Conservation (phyloP, 768 basidiomycete species). For the Kwoniella heveanensis region DNA sequence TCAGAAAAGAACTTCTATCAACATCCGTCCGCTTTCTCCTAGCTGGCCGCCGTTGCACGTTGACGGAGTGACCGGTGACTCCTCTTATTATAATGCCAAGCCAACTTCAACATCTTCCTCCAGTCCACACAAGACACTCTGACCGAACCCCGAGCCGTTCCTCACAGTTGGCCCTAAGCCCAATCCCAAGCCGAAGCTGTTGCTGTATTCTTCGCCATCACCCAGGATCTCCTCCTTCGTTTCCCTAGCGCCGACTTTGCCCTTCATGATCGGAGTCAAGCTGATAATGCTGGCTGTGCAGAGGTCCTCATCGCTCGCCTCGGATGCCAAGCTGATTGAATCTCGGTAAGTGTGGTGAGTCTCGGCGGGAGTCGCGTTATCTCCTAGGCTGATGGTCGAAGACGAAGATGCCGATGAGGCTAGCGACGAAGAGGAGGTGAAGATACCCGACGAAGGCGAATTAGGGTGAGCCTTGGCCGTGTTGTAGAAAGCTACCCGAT, state of each 20-base stretch:
- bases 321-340: slow-evolving; percentile 35
- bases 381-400: slow-evolving; percentile 10
- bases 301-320: slow-evolving; percentile 49
- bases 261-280: slow-evolving; percentile 30
- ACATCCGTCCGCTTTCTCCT: too few relatives aligned
- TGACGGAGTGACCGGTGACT: background rate
- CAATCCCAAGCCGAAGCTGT: slow-evolving; percentile 8
- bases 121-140: background rate
- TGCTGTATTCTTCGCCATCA: background rate
- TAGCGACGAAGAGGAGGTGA: slow-evolving; percentile 21
- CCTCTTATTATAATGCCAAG: slow-evolving; percentile 18
- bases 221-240: slow-evolving; percentile 25
- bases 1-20: too few relatives aligned
- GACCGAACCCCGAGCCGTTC: slow-evolving; percentile 1
- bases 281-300: slow-evolving; percentile 46
- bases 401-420: slow-evolving; percentile 19
- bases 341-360: slow-evolving; percentile 18
- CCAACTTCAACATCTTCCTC: slow-evolving; percentile 28
- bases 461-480: slow-evolving; percentile 43
- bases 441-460: slow-evolving; percentile 37
- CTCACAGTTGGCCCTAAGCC: slow-evolving; percentile 9
- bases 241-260: slow-evolving; percentile 19
- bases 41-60: too few relatives aligned
- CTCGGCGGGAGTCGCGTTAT: background rate
- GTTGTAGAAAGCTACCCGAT: slow-evolving; percentile 42